Percentiles rank a stretch among this genome's conserved stretches.
Conservation (phyloP, 768 basidiomycete species). For the Naganishia kalamii region DNA sequence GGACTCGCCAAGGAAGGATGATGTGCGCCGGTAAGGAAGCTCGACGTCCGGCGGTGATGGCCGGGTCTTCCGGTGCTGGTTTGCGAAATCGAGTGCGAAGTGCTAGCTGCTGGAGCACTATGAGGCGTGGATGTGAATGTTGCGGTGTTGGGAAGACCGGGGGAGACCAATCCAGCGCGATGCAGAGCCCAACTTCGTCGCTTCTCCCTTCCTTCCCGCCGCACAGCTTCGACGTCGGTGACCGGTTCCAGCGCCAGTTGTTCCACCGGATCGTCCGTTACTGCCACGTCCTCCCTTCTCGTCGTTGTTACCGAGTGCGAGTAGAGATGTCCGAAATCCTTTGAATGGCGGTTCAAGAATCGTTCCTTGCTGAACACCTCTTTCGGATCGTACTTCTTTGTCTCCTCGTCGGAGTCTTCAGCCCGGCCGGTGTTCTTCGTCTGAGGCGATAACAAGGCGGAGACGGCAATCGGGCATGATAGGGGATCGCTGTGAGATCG, state of each 20-base stretch:
- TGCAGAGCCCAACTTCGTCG: constrained; percentile 21
- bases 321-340: constrained; percentile 24
- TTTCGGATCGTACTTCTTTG: constrained; percentile 3
- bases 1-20: constrained; percentile 4
- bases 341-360: constrained; percentile 25
- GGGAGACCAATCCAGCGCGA: constrained; percentile 14
- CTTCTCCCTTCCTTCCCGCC: constrained; percentile 23
- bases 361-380: constrained; percentile 19
- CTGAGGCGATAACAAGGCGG: not conserved
- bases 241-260: not conserved
- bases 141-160: not conserved
- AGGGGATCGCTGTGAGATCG: constrained; percentile 4
- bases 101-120: not conserved
- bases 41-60: constrained; percentile 9
- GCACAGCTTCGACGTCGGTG: constrained; percentile 10
- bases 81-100: not conserved
- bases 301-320: constrained; percentile 1
- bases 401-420: not conserved
- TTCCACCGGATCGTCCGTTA: not conserved
- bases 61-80: constrained; percentile 1
- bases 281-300: not conserved
- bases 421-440: not conserved
- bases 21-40: constrained; percentile 1
- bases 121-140: not conserved
- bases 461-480: not conserved